Conservation (phyloP, 352 stramenopile genomes). For the Globisporangium canariense region DNA sequence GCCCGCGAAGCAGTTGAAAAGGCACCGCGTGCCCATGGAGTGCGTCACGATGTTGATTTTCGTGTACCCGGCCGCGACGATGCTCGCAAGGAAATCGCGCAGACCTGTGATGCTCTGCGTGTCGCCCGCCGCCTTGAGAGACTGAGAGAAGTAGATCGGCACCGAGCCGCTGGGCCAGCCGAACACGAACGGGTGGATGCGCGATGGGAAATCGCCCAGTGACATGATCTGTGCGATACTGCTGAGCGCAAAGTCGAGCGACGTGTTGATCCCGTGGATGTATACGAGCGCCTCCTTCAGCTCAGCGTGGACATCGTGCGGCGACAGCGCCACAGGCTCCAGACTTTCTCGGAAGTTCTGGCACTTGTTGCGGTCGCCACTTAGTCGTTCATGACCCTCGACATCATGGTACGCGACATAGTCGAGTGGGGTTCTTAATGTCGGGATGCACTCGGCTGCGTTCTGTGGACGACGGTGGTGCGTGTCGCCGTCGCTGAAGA, state of each 20-base stretch:
- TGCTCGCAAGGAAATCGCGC: slow-evolving; percentile 22
- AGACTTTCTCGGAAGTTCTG: slow-evolving; percentile 19
- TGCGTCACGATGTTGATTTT: slow-evolving; percentile 26
- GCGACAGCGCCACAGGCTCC: slow-evolving; percentile 1
- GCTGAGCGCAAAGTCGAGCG: slow-evolving; percentile 20
- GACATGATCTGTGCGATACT: slow-evolving; percentile 24
- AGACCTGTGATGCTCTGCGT: slow-evolving; percentile 12
- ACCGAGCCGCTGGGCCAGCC: slow-evolving; percentile 20
- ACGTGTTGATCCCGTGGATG: slow-evolving; percentile 22
- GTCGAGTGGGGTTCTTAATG: slow-evolving; percentile 22
- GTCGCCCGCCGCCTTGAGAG: slow-evolving; percentile 11
- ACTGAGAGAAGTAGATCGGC: slow-evolving; percentile 22
- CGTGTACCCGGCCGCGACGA: slow-evolving; percentile 22
- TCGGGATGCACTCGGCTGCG: slow-evolving; percentile 19
- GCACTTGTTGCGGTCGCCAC: slow-evolving; percentile 12
- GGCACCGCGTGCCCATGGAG: slow-evolving; percentile 20
- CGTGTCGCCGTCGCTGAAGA: slow-evolving; percentile 11
- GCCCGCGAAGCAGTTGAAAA: slow-evolving; percentile 21
- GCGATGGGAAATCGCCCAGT: slow-evolving; percentile 19
- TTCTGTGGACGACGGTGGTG: slow-evolving; percentile 13
- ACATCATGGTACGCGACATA: slow-evolving; percentile 24
- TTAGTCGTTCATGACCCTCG: slow-evolving; percentile 8
- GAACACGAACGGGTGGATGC: slow-evolving; percentile 25
- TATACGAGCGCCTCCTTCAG: slow-evolving; percentile 23
- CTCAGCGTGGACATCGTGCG: neutral